Conservation (phyloP, 116 monocot genomes). For the Posidonia oceanica region DNA sequence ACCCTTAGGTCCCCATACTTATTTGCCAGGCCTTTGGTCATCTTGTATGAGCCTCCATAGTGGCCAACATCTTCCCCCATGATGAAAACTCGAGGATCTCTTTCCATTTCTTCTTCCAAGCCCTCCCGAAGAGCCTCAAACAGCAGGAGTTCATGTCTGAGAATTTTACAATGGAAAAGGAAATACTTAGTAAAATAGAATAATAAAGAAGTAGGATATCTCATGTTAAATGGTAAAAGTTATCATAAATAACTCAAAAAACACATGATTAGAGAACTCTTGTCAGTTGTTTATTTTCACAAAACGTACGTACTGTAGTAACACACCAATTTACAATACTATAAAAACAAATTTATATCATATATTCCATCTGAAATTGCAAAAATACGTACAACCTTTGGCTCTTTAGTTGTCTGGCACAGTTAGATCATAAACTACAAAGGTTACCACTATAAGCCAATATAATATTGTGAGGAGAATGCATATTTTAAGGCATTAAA, state of each 20-base stretch:
- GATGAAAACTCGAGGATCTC: slow-evolving; percentile 70
- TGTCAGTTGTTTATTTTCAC: too few species aligned
- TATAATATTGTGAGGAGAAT: too few species aligned
- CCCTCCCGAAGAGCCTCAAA: slow-evolving; percentile 89
- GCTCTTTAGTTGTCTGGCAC: too few species aligned
- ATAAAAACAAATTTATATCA: too few species aligned
- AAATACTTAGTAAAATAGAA: neutral
- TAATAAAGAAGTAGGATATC: neutral
- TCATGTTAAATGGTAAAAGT: neutral
- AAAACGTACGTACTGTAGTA: too few species aligned
- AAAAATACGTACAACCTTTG: too few species aligned
- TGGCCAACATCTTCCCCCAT: slow-evolving; percentile 97
- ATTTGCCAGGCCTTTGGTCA: slow-evolving; percentile 65
- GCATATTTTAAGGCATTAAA: too few species aligned
- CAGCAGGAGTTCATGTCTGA: slow-evolving; percentile 68
- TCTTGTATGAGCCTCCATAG: slow-evolving; percentile 97
- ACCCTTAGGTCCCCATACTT: slow-evolving; percentile 90
- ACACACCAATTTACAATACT: too few species aligned
- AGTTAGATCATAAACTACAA: too few species aligned
- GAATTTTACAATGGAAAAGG: neutral
- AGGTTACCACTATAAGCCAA: too few species aligned
- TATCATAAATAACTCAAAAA: neutral
- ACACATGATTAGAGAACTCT: neutral
- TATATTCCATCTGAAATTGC: too few species aligned
- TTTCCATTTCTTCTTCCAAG: slow-evolving; percentile 88